These are phyloP conservation scores for Sphagnum tenellum DNA, from an alignment of 225 moss, liverwort and hornwort species.

Conservation along the genomic window DNA sequence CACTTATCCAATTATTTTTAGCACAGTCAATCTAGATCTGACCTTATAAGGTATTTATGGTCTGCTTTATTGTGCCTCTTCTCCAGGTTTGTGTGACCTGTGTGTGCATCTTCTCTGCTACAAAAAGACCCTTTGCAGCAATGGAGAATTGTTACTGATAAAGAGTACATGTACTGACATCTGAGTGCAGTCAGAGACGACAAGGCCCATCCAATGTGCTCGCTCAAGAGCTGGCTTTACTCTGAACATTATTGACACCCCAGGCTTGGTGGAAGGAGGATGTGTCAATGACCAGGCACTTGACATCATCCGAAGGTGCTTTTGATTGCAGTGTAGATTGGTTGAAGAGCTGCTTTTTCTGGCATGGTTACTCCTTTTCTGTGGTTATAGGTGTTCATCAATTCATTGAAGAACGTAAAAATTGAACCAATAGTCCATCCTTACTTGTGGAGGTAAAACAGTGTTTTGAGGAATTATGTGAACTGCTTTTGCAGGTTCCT, in stretches of 20 bases:
- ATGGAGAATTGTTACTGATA: too few relatives aligned
- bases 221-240: slow-evolving; percentile 52
- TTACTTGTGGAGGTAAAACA: neutral
- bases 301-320: slow-evolving; percentile 55
- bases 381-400: neutral
- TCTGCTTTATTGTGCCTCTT: too few relatives aligned
- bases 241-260: slow-evolving; percentile 56
- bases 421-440: neutral
- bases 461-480: neutral
- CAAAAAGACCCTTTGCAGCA: too few relatives aligned
- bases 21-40: too few relatives aligned
- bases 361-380: too few relatives aligned
- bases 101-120: too few relatives aligned
- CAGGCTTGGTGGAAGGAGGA: slow-evolving; percentile 57
- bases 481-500: slow-evolving; percentile 40
- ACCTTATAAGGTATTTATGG: too few relatives aligned
- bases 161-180: too few relatives aligned
- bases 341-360: too few relatives aligned
- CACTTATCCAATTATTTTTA: too few relatives aligned
- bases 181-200: slow-evolving; percentile 38
- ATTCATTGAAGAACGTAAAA: too few relatives aligned
- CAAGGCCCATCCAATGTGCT: slow-evolving; percentile 58
- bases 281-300: slow-evolving; percentile 55
- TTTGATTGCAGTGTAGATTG: neutral
- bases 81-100: too few relatives aligned